Base-by-base conservation (phyloP, 768 basidiomycete species). In the Russula emetica region DNA sequence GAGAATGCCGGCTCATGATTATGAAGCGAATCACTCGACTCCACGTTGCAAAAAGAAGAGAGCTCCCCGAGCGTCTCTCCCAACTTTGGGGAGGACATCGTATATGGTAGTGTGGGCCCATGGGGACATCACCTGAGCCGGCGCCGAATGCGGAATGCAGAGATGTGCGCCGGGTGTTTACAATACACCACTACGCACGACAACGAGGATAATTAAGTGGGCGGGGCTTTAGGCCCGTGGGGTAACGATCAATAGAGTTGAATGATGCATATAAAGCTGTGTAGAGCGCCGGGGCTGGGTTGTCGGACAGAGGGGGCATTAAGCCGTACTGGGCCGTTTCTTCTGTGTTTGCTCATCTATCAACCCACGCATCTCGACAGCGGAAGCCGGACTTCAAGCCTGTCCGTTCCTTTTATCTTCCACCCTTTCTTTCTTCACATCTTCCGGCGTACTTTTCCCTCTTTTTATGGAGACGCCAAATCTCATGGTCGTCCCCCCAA, bases 1-100 rank as follows among this genome's bases (percentile, higher is more conserved):
- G 88, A 85, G 70, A 98, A 98, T 74, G 90, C 90, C 2, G 83
- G 82, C 55, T 72, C 93, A 38, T 80, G 85, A 9, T 40, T n/a
- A n/a, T 47, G 22, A 11, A 47, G 45, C n/a, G 45, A 47, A 47
- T 6, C 11, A 13, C n/a, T 47, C 44, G 4, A 47, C 20, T 47
- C 44, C 10, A 47, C 20, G 9, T n/a, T 44, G 44, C 20, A 44
- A n/a, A 38, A 40, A 14, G 44, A 44, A n/a, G 44, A 44, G n/a
- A 45, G 4, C 9, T 11, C 44, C 44, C 6, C 42, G 18, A n/a
- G 42, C 42, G 42, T 20, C 20, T 8, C 20, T 44, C 20, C 40
- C 44, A n/a, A 45, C 44, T 36, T 45, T 45, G 44, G n/a, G 18
- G 6, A 7, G 10, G 42, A 11, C n/a, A 10, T 47, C 45, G 45